Conservation (phyloP, 2,329 filamentous ascomycete species). For the Endothia cerciana region DNA sequence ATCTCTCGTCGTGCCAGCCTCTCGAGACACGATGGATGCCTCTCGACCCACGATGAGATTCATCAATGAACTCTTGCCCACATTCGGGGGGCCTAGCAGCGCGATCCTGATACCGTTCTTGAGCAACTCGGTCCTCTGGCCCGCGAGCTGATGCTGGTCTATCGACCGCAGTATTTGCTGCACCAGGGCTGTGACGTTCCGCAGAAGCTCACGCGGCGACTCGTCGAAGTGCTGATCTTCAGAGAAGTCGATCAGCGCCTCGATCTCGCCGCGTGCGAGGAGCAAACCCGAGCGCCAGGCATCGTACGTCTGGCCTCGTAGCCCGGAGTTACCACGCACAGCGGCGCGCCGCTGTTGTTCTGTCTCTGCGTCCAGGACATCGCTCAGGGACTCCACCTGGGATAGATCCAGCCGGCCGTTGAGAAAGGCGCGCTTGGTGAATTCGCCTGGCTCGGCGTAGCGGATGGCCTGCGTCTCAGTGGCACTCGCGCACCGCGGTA, state of each 20-base stretch:
- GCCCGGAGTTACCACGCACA: conserved; percentile 74
- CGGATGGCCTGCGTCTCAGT: conserved; percentile 56
- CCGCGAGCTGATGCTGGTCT: conserved; percentile 71
- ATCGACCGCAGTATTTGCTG: conserved; percentile 64
- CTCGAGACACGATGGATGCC: conserved; percentile 90
- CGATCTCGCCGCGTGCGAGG: conserved; percentile 84
- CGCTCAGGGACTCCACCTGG: conserved; percentile 73
- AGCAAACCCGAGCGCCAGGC: conserved; percentile 77
- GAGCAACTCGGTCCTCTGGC: conserved; percentile 80
- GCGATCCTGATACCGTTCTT: conserved; percentile 85
- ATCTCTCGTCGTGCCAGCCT: conserved; percentile 92
- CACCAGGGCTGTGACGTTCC: conserved; percentile 70
- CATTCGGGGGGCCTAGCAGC: conserved; percentile 88
- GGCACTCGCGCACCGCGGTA: conserved; percentile 51
- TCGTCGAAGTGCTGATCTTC: conserved; percentile 98
- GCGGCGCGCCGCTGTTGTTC: conserved; percentile 91
- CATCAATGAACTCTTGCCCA: conserved; percentile 91
- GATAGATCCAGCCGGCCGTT: conserved; percentile 84
- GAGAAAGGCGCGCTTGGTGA: conserved; percentile 89
- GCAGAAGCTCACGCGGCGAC: conserved; percentile 71
- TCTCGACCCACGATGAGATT: conserved; percentile 89
- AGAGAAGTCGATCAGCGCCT: conserved; percentile 94
- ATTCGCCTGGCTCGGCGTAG: conserved; percentile 94
- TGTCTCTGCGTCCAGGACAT: conserved; percentile 71
- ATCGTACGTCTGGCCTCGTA: conserved; percentile 78